phyloP scores from a whole-genome alignment of 2,329 filamentous ascomycete genomes.

The Beauveria asiatica region DNA sequence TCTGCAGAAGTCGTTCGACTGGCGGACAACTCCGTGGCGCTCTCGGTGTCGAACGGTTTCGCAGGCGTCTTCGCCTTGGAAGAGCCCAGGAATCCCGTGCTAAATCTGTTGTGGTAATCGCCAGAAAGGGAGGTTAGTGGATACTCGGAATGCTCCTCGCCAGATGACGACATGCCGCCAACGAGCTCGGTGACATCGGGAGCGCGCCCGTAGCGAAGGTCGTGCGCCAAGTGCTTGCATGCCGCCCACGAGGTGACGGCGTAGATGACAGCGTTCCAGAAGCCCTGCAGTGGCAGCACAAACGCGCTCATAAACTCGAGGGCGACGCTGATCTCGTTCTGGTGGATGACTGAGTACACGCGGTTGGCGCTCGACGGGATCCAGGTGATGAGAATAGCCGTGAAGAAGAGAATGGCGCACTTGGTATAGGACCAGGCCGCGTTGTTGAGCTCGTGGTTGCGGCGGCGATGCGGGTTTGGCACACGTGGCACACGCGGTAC shows the following conservation, averaged over 20 bases:
- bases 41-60: constrained; percentile 38
- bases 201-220: constrained; percentile 24
- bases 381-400: constrained; percentile 64
- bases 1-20: constrained; percentile 30
- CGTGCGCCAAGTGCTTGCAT: constrained; percentile 39
- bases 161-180: constrained; percentile 15
- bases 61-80: constrained; percentile 11
- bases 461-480: constrained; percentile 24
- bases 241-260: constrained; percentile 59
- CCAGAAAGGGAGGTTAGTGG: neutral
- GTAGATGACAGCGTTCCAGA: constrained; percentile 80
- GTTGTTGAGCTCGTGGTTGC: constrained; percentile 46
- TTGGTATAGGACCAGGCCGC: constrained; percentile 64
- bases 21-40: constrained; percentile 41
- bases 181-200: constrained; percentile 28
- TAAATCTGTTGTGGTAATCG: constrained; percentile 3
- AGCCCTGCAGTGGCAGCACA: constrained; percentile 72
- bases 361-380: constrained; percentile 71
- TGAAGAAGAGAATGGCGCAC: constrained; percentile 63
- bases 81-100: constrained; percentile 13
- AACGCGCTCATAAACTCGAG: constrained; percentile 64
- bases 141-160: neutral
- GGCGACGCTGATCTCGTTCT: constrained; percentile 40
- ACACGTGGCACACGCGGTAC: constrained; percentile 10
- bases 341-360: constrained; percentile 58